Percentiles rank a stretch among this genome's conserved stretches.
Evolutionary conservation across 2,329 filamentous ascomycete genomes (phyloP).

Genomic region (Torrubiella hemipterigena): DNA sequence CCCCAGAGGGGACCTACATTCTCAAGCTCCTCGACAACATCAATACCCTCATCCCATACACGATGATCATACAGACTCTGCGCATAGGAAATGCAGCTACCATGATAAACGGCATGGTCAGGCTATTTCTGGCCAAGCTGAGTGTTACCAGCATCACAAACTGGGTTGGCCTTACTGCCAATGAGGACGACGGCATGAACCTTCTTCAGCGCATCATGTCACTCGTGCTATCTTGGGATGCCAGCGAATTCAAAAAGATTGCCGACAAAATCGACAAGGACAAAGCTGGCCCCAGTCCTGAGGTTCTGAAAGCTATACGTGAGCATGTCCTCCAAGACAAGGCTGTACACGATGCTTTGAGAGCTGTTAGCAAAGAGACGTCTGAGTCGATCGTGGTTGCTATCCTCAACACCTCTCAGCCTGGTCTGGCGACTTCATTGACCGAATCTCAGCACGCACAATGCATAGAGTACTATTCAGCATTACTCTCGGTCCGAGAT

Average conservation of each 20-base stretch:
- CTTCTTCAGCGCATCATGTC: slow-evolving; percentile 66
- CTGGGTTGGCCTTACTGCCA: slow-evolving; percentile 63
- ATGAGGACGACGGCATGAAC: slow-evolving; percentile 70
- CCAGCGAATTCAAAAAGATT: slow-evolving; percentile 54
- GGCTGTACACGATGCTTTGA: slow-evolving; percentile 44
- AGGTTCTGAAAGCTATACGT: slow-evolving; percentile 49
- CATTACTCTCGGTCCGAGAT: slow-evolving; percentile 60
- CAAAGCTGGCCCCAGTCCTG: slow-evolving; percentile 44
- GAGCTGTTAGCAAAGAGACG: slow-evolving; percentile 39
- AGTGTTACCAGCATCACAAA: slow-evolving; percentile 65
- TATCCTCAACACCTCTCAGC: slow-evolving; percentile 46
- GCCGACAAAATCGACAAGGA: slow-evolving; percentile 52
- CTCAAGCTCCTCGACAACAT: slow-evolving; percentile 58
- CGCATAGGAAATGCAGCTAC: slow-evolving; percentile 67
- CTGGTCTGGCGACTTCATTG: slow-evolving; percentile 31
- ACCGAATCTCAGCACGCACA: slow-evolving; percentile 48
- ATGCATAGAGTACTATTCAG: slow-evolving; percentile 58
- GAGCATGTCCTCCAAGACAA: slow-evolving; percentile 40
- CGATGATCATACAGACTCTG: slow-evolving; percentile 59
- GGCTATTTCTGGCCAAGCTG: slow-evolving; percentile 64
- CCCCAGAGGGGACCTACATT: slow-evolving; percentile 63
- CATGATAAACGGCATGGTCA: slow-evolving; percentile 68
- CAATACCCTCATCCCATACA: slow-evolving; percentile 61
- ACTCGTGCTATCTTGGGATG: slow-evolving; percentile 62
- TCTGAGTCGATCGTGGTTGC: slow-evolving; percentile 50